Conservation (phyloP, 225 moss, liverwort and hornwort genomes). For the Physcomitrium patens region DNA sequence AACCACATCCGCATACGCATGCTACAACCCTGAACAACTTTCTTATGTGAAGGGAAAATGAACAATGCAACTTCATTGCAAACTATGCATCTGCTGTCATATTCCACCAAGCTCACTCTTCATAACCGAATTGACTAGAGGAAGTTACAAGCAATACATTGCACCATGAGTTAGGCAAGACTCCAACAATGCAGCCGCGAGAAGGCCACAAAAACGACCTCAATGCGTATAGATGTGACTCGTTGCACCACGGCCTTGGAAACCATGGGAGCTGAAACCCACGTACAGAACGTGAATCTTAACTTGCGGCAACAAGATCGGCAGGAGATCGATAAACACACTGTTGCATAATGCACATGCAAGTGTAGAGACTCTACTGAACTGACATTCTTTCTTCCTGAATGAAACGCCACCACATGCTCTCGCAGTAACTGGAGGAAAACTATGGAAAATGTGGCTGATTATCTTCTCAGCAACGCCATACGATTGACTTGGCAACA, state of each 20-base stretch:
- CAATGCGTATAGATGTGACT: conserved; percentile 73
- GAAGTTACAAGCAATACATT: not conserved
- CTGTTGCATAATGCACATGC: too few relatives aligned
- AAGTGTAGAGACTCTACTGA: too few relatives aligned
- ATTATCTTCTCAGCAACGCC: too few relatives aligned
- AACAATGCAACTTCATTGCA: not conserved
- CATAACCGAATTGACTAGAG: not conserved
- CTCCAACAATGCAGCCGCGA: not conserved
- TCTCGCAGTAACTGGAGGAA: too few relatives aligned
- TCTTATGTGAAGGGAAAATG: not conserved
- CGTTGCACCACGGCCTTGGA: conserved; percentile 73
- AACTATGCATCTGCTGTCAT: not conserved
- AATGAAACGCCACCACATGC: too few relatives aligned
- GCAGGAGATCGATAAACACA: too few relatives aligned
- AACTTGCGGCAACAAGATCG: not conserved
- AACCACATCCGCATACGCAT: not conserved
- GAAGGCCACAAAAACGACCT: conserved; percentile 40
- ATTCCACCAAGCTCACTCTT: not conserved
- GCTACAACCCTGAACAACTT: not conserved
- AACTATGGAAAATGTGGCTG: too few relatives aligned
- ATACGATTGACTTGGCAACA: too few relatives aligned
- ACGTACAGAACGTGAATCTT: not conserved
- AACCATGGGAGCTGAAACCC: not conserved
- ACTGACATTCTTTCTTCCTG: too few relatives aligned
- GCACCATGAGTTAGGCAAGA: not conserved